Conservation (phyloP, 2,329 filamentous ascomycete species). For the Fusarium sp. region DNA sequence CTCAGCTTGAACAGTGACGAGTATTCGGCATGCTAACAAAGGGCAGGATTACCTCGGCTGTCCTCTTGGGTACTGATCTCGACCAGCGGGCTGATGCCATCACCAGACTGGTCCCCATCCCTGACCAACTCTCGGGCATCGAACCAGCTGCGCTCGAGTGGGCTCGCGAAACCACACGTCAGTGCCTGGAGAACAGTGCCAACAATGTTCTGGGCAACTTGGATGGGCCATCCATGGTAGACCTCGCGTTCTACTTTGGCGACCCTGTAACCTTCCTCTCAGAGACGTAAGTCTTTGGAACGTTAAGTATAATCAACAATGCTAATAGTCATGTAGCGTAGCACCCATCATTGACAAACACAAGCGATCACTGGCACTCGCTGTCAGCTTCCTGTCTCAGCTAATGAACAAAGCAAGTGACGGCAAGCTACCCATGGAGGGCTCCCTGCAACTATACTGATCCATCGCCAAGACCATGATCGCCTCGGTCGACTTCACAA, state of each 20-base stretch:
- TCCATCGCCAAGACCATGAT: constrained; percentile 10
- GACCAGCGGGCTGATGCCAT: constrained; percentile 6
- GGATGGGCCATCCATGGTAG: constrained; percentile 28
- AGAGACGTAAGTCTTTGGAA: constrained; percentile 6
- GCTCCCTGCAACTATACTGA: constrained; percentile 4
- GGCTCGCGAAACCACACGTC: constrained; percentile 12
- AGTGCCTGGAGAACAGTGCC: background rate
- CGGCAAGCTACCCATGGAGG: background rate
- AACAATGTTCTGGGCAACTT: background rate
- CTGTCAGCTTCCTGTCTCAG: constrained; percentile 16
- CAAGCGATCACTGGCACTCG: background rate
- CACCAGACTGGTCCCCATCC: constrained; percentile 6
- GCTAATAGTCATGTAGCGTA: constrained; percentile 15
- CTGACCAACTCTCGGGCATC: background rate
- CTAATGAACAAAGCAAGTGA: background rate
- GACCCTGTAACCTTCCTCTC: constrained; percentile 15
- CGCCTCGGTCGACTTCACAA: constrained; percentile 7
- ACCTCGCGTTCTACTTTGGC: constrained; percentile 27
- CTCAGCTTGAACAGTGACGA: background rate
- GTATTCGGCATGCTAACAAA: background rate
- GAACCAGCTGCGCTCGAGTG: constrained; percentile 10
- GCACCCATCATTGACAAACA: constrained; percentile 8
- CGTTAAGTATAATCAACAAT: no score
- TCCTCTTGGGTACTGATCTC: constrained; percentile 14
- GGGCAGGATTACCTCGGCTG: constrained; percentile 11